These are phyloP conservation scores for Apiospora saccharicola DNA, from an alignment of 2,329 filamentous ascomycete species.

Conservation along the genomic window DNA sequence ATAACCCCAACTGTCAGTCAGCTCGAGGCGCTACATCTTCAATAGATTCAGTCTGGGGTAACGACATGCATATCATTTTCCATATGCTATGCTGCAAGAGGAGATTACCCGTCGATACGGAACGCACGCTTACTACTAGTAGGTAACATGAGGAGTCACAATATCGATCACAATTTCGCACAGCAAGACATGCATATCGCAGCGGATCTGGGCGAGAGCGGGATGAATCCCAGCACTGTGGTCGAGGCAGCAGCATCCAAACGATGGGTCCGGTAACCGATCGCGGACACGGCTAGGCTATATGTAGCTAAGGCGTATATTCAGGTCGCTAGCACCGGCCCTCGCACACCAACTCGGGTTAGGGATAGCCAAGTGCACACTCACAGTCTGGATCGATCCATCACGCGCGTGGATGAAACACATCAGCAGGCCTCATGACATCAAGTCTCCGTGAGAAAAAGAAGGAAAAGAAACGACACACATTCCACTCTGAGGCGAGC, in stretches of 20 bases:
- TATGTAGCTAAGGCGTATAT: neutral
- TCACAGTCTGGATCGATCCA: too few species aligned
- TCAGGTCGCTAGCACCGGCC: neutral
- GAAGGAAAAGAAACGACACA: too few species aligned
- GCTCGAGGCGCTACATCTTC: neutral
- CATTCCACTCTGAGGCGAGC: neutral
- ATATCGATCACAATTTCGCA: neutral
- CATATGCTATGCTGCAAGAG: neutral
- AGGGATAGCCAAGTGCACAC: too few species aligned
- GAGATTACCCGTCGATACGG: neutral
- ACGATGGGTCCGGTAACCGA: neutral
- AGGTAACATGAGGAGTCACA: neutral
- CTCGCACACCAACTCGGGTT: too few species aligned
- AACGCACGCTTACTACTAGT: neutral
- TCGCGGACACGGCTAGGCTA: constrained; percentile 1
- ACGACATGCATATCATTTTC: too few species aligned
- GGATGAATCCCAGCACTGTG: neutral
- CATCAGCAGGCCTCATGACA: constrained; percentile 5
- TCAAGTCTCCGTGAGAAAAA: neutral
- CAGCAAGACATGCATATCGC: neutral
- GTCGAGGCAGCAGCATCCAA: neutral
- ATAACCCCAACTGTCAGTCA: neutral
- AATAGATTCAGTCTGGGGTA: neutral
- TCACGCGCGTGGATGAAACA: too few species aligned
- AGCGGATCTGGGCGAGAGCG: neutral